Evolutionary conservation across 176 grass and related monocot genomes (phyloP).

Genomic region (Raddia distichophylla): DNA sequence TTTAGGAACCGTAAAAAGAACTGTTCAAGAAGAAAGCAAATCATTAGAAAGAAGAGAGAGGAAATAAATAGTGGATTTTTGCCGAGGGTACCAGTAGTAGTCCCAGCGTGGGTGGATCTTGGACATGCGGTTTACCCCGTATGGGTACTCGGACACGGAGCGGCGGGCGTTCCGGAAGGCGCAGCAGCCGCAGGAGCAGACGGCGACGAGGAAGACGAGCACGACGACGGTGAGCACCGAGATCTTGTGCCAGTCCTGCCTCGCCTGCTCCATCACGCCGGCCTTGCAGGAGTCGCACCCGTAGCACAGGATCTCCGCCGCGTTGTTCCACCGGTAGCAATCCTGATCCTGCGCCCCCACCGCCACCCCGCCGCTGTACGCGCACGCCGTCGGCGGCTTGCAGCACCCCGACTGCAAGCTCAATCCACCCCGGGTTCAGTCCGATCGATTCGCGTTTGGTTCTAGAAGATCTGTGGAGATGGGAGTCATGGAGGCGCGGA

Average conservation of each 20-base stretch:
- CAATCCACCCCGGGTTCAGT: too few species aligned
- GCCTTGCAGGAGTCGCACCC: conserved; percentile 91
- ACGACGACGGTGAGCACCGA: conserved; percentile 71
- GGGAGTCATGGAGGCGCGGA: too few species aligned
- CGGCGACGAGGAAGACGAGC: conserved; percentile 64
- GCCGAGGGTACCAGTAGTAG: conserved; percentile 81
- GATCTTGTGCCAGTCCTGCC: conserved; percentile 91
- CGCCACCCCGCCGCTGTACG: conserved; percentile 64
- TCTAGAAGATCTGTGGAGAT: background rate
- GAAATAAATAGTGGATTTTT: background rate
- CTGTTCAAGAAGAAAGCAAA: too few species aligned
- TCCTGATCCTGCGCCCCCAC: conserved; percentile 73
- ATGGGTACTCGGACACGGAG: conserved; percentile 62
- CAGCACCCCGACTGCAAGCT: conserved; percentile 86
- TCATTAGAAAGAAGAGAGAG: background rate
- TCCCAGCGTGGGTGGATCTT: conserved; percentile 89
- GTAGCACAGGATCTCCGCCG: conserved; percentile 75
- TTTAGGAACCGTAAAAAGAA: too few species aligned
- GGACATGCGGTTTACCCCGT: conserved; percentile 88
- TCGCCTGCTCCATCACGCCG: conserved; percentile 85
- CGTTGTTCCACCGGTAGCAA: conserved; percentile 96
- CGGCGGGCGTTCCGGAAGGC: conserved; percentile 84
- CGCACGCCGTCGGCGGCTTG: conserved; percentile 93
- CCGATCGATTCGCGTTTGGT: background rate
- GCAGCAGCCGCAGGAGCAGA: conserved; percentile 78